Base-by-base conservation (phyloP, 1,284 basidiomycete genomes). In the Chondrostereum purpureum region DNA sequence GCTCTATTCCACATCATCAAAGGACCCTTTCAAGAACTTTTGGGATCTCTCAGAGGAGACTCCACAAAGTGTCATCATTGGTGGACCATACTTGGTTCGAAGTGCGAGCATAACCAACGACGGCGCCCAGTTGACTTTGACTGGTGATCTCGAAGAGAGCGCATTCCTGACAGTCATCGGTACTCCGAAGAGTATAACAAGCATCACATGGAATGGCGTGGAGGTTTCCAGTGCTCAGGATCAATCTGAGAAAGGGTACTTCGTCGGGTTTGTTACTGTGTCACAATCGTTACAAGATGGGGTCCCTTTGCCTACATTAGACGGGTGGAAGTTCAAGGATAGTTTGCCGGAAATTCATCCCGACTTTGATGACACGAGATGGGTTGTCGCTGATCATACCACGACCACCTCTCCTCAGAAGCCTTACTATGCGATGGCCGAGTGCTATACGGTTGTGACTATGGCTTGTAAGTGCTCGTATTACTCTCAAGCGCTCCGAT, bases 151-250 rank as follows among this genome's bases (percentile, higher is more conserved):
- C 37, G 68, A 72, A 50, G 60, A 60, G 8, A 67, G 60, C 24
- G 70, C 67, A 5, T 57, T 62, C 36, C 58, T 78, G 23, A 72
- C 67, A 1, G 64, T 84, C 13, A 70, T 85, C 43, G 64, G 71
- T 43, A 77, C 72, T 3, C 78, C 80, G 0, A 61, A 63, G 6
- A 56, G 52, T 1, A 64, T 89, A 41, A 65, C 56, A 5, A 57
- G 66, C 0, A 69, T 89, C 18, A 75, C 75, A 1, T 90, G 87
- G 87, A 90, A 90, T 51, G 86, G 80, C 8, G 51, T 43, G 11
- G 8, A 45, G 1, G 53, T 69, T 5, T 40, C 47, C 17, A 13
- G 45, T 60, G 12, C 16, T 27, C 5, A 19, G 18, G 35, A 19
- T 44, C 14, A 42, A 17, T 33, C 13, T 43, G 21, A 18, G 21